phyloP scores from a whole-genome alignment of 2,329 filamentous ascomycete genomes.

The Trichoderma atrobrunneum region DNA sequence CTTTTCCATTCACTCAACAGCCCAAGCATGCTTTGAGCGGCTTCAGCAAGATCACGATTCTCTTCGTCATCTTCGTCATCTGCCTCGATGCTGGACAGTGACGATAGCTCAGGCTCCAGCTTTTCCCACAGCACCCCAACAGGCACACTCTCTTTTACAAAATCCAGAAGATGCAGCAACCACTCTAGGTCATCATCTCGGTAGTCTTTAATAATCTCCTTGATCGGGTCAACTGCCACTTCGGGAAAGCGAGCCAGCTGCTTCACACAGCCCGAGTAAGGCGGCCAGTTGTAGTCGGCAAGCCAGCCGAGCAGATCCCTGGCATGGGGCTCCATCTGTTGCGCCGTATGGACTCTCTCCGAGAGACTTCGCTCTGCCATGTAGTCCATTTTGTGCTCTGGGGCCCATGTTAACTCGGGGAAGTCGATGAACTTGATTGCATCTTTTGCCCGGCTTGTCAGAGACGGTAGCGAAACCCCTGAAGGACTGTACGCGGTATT shows the following conservation, averaged over 20 bases:
- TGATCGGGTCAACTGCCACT: constrained; percentile 6
- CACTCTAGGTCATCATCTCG: constrained; percentile 9
- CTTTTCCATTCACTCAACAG: neutral
- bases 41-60: neutral
- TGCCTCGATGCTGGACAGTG: neutral
- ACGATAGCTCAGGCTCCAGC: neutral
- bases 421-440: constrained; percentile 11
- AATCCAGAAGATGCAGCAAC: constrained; percentile 2
- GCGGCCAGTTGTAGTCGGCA: constrained; percentile 16
- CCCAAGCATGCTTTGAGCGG: neutral
- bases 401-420: constrained; percentile 7
- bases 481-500: neutral
- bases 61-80: neutral
- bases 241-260: constrained; percentile 18
- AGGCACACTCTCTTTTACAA: constrained; percentile 7
- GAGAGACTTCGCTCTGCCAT: constrained; percentile 1
- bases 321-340: constrained; percentile 10
- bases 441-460: neutral
- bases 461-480: neutral
- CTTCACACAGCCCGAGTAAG: neutral
- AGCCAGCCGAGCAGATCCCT: constrained; percentile 8
- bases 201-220: neutral
- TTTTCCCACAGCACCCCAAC: neutral
- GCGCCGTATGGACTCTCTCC: neutral
- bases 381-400: constrained; percentile 11